Percentiles rank a stretch among this genome's conserved stretches.
These are phyloP conservation scores for Halophytophthora batemanensis DNA, from an alignment of 352 stramenopile genomes.

Conservation along the genomic window DNA sequence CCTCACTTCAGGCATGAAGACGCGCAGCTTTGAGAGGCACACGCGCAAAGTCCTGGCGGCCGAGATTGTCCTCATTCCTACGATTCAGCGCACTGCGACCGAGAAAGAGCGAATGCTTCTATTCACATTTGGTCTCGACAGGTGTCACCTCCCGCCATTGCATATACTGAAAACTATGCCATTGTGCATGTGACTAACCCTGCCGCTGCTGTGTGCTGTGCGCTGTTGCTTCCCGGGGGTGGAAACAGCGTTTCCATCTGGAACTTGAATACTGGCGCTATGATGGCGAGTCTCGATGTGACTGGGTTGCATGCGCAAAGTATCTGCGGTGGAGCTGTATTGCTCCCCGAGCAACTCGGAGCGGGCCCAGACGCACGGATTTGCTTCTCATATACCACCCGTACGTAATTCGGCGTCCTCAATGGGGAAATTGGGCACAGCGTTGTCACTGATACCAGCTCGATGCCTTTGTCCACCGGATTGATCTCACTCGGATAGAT, in stretches of 20 bases:
- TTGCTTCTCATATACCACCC: constrained; percentile 36
- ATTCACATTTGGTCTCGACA: constrained; percentile 50
- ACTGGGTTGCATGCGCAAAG: constrained; percentile 12
- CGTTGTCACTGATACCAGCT: background rate
- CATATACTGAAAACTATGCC: background rate
- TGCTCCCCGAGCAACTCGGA: background rate
- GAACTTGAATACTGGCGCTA: constrained; percentile 34
- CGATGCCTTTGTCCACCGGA: too few relatives aligned
- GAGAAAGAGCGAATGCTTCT: constrained; percentile 14
- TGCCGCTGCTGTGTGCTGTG: too few relatives aligned
- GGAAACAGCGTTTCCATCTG: constrained; percentile 38
- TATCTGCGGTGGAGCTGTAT: constrained; percentile 30
- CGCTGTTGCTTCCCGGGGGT: background rate
- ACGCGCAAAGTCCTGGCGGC: constrained; percentile 23
- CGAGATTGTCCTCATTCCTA: constrained; percentile 12
- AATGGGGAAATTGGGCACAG: background rate
- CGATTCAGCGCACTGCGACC: background rate
- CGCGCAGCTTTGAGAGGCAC: constrained; percentile 37
- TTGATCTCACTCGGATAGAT: constrained; percentile 11
- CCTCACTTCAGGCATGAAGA: constrained; percentile 56
- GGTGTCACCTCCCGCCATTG: constrained; percentile 16
- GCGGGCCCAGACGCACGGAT: constrained; percentile 3
- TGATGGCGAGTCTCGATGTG: constrained; percentile 29
- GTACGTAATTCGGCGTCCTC: constrained; percentile 20
- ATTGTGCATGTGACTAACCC: too few relatives aligned